Evolutionary conservation across 257 asterid genomes (phyloP).

Genomic region (Ilex aquifolium): DNA sequence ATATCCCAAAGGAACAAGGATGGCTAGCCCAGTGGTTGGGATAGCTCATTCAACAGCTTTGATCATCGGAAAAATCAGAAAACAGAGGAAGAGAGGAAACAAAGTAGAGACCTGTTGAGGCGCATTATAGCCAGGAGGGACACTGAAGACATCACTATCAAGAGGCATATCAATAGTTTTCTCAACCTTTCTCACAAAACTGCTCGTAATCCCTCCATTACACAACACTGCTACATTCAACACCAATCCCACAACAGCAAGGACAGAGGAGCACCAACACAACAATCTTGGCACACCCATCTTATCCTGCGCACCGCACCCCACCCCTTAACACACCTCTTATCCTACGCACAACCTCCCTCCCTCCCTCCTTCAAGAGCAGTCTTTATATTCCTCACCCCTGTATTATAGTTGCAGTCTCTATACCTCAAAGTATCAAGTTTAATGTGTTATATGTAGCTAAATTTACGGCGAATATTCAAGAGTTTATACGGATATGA

Average conservation of each 20-base stretch:
- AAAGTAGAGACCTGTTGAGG: slow-evolving; percentile 69
- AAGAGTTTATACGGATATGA: no score
- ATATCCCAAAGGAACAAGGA: no score
- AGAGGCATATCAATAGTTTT: slow-evolving; percentile 67
- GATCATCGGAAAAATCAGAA: neutral
- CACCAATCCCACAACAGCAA: slow-evolving; percentile 29
- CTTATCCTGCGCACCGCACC: neutral
- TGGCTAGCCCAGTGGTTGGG: no score
- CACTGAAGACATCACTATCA: slow-evolving; percentile 69
- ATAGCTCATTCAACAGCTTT: no score
- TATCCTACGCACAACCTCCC: no score
- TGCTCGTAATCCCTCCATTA: slow-evolving; percentile 63
- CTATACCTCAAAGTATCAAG: no score
- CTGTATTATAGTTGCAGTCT: no score
- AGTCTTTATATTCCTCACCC: no score
- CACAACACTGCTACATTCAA: slow-evolving; percentile 45
- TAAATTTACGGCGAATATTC: no score
- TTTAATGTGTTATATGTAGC: no score
- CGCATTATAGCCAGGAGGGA: slow-evolving; percentile 82
- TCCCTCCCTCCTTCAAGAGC: no score
- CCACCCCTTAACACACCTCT: no score
- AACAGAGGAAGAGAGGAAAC: neutral
- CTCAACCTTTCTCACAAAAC: slow-evolving; percentile 50
- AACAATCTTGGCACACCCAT: slow-evolving; percentile 20
- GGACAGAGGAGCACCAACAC: slow-evolving; percentile 7